Evolutionary conservation across 1,284 basidiomycete species (phyloP).

Genomic region (Exobasidium rhododendri): DNA sequence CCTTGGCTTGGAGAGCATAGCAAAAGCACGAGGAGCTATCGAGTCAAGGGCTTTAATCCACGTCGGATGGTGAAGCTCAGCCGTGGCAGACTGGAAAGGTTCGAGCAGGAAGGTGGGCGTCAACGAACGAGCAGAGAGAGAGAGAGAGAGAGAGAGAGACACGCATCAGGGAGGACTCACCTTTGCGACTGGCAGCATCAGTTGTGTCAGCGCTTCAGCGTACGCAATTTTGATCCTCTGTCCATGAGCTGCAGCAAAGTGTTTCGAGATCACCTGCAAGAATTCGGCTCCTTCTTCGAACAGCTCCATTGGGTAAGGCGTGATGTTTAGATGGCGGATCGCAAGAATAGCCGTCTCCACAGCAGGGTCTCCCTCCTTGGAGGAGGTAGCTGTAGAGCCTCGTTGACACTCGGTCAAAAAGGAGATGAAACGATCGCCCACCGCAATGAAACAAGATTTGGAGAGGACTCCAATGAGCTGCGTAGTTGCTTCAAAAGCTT

Average conservation of each 20-base stretch:
- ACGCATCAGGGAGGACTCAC: slow-evolving; percentile 57
- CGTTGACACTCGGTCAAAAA: slow-evolving; percentile 42
- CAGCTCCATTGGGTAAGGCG: slow-evolving; percentile 80
- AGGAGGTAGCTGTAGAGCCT: slow-evolving; percentile 16
- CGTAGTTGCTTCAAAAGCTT: slow-evolving; percentile 44
- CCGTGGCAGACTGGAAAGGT: slow-evolving; percentile 78
- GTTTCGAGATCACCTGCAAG: slow-evolving; percentile 73
- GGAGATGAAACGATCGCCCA: slow-evolving; percentile 47
- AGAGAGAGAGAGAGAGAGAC: not conserved
- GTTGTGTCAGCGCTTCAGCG: slow-evolving; percentile 73
- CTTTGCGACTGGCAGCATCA: slow-evolving; percentile 86
- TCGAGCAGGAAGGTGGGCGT: too few relatives aligned
- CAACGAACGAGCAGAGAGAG: slow-evolving; percentile 11
- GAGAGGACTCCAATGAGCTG: slow-evolving; percentile 47
- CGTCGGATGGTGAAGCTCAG: slow-evolving; percentile 89
- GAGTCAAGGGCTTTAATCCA: slow-evolving; percentile 88
- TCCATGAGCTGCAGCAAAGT: slow-evolving; percentile 81
- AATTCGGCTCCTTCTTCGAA: slow-evolving; percentile 94
- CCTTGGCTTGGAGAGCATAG: slow-evolving; percentile 82
- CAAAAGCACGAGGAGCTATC: slow-evolving; percentile 77
- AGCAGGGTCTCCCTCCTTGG: slow-evolving; percentile 43
- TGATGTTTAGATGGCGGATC: slow-evolving; percentile 47
- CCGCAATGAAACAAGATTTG: slow-evolving; percentile 32
- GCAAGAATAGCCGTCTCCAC: slow-evolving; percentile 45
- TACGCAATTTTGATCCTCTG: slow-evolving; percentile 78